phyloP scores from a whole-genome alignment of 129 eudicot genomes.

The Flaveria brownii region DNA sequence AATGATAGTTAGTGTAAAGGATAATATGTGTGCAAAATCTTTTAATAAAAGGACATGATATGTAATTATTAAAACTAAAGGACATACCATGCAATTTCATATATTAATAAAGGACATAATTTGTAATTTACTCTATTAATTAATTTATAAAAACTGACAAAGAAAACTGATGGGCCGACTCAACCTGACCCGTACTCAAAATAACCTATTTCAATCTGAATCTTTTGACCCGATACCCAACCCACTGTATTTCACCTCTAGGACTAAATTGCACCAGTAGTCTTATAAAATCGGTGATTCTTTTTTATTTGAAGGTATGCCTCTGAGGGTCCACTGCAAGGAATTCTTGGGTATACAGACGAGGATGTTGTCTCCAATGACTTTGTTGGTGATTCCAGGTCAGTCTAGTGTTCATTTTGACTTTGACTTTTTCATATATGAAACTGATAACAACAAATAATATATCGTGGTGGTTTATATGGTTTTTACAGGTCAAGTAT shows the following conservation, averaged over 20 bases:
- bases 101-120: too few relatives aligned
- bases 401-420: constrained; percentile 5
- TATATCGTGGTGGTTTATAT: background rate
- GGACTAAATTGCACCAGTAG: background rate
- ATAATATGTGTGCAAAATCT: too few relatives aligned
- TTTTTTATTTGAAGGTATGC: constrained; percentile 56
- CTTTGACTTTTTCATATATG: background rate
- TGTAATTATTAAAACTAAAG: too few relatives aligned
- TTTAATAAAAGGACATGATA: too few relatives aligned
- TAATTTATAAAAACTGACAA: background rate
- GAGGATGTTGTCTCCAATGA: constrained; percentile 97
- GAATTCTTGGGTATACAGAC: constrained; percentile 96
- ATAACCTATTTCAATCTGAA: background rate
- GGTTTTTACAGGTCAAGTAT: constrained; percentile 69
- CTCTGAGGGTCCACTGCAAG: constrained; percentile 80
- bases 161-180: background rate
- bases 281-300: background rate
- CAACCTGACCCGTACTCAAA: background rate
- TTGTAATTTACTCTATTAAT: too few relatives aligned
- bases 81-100: too few relatives aligned
- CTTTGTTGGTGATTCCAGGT: constrained; percentile 97
- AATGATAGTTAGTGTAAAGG: too few relatives aligned
- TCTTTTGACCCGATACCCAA: background rate
- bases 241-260: background rate
- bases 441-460: background rate